Conservation (phyloP, 225 moss, liverwort and hornwort species). For the Bryoerythrophyllum caledonicum region DNA sequence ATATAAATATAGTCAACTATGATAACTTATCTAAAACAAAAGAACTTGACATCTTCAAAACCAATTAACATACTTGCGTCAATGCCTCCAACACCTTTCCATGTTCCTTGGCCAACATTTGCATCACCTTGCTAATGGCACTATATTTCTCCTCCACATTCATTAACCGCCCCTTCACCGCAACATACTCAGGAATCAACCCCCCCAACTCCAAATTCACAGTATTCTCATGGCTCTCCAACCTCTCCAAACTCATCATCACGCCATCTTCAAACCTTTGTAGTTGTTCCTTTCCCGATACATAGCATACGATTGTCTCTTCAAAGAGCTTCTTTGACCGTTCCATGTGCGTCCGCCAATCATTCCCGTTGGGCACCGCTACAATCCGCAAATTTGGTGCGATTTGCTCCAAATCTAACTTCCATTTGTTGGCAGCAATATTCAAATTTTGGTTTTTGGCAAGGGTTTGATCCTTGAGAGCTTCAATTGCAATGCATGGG, state of each 20-base stretch:
- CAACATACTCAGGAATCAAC: slow-evolving; percentile 37
- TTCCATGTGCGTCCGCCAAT: slow-evolving; percentile 74
- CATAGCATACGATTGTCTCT: neutral
- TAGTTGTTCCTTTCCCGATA: neutral
- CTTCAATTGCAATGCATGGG: neutral
- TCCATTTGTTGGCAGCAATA: slow-evolving; percentile 55
- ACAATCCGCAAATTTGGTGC: slow-evolving; percentile 40
- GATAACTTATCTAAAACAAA: neutral
- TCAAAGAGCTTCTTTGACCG: slow-evolving; percentile 41
- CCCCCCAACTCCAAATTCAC: slow-evolving; percentile 63
- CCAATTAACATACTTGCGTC: slow-evolving; percentile 31
- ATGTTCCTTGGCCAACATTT: slow-evolving; percentile 22
- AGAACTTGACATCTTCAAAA: neutral
- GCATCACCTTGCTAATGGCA: slow-evolving; percentile 24
- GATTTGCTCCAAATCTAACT: slow-evolving; percentile 59
- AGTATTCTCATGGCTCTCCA: slow-evolving; percentile 68
- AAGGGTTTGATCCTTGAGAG: neutral
- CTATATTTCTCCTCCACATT: slow-evolving; percentile 31
- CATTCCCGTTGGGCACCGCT: slow-evolving; percentile 35
- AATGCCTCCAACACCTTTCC: slow-evolving; percentile 25
- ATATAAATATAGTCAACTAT: neutral
- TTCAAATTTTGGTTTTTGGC: slow-evolving; percentile 19
- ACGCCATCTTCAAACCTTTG: slow-evolving; percentile 49
- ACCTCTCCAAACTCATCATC: slow-evolving; percentile 30
- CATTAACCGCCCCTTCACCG: slow-evolving; percentile 19